Evolutionary conservation across 2,329 filamentous ascomycete genomes (phyloP), one percentile per base, ranked within the genome.

Genomic region (Cryphonectria carpinicola): DNA sequence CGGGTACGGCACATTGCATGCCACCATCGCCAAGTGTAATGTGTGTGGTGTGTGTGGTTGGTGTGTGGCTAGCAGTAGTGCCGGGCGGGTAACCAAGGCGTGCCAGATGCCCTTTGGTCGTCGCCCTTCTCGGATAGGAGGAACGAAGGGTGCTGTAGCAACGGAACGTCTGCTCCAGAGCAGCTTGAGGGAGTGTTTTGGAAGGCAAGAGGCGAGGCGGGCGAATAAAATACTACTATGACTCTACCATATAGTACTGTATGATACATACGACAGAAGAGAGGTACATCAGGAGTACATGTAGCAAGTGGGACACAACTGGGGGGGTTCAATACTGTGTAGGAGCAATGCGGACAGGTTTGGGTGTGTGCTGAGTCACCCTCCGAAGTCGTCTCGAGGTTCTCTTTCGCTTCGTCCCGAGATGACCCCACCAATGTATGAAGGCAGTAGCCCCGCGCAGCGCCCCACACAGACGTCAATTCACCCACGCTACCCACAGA

Each of bases 1-100:
- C 52, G 52, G n/a, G 52, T 56, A 14, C 52, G 52, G 52, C 52
- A 56, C 25, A 56, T 63, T 63, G 35, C 35, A 63, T 37, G 60
- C 11, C 32, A 63, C 32, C 35, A 32, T 25, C 60, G 32, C 39
- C 7, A 63, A 49, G 19, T 22, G 41, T 17, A 13, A 2, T 49
- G 22, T 49, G 46, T 49, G 46, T n/a, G 43, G 19, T 49, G 52
- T 4, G n/a, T 28, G 11, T 28, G n/a, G 43, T 22, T 49, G 22
- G 52, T 32, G 25, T n/a, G 46, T n/a, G 46, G 46, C 22, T 49
- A 49, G 46, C 46, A 49, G 46, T 49, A 49, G 46, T 49, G 22
- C 4, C 46, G 46, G 22, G 46, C 52, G n/a, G 52, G 52, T 28
- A 56, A 7, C 52, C 52, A 56, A 32, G 52, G 52, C 46, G 7